phyloP scores from a whole-genome alignment of 1,139 yeast genomes.

The Scheffersomyces cryptocercus region DNA sequence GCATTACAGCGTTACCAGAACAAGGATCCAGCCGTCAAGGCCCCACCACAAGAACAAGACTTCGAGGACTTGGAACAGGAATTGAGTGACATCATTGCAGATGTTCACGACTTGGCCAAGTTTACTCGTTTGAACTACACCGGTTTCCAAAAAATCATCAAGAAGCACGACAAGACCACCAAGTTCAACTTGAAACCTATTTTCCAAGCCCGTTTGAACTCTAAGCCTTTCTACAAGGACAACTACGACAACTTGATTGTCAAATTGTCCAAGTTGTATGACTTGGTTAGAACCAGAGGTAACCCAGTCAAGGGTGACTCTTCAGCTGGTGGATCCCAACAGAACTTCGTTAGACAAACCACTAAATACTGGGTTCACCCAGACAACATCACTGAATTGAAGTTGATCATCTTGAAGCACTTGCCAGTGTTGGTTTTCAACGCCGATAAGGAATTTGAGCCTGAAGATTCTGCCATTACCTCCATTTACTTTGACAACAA shows the following conservation, averaged over 20 bases:
- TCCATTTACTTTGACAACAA: conserved; percentile 93
- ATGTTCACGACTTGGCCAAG: conserved; percentile 94
- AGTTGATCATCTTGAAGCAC: conserved; percentile 87
- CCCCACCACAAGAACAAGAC: conserved; percentile 68
- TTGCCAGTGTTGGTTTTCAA: conserved; percentile 95
- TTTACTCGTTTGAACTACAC: conserved; percentile 90
- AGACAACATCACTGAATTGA: conserved; percentile 96
- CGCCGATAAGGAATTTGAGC: conserved; percentile 91
- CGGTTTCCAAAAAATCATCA: conserved; percentile 93
- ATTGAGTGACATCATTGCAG: conserved; percentile 90
- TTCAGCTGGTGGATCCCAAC: conserved; percentile 96
- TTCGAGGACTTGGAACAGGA: conserved; percentile 91
- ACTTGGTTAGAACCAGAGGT: conserved; percentile 92
- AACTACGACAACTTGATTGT: conserved; percentile 89
- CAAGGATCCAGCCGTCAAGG: conserved; percentile 22
- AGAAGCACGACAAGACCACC: conserved; percentile 93
- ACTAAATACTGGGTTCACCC: conserved; percentile 99
- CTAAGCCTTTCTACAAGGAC: conserved; percentile 94
- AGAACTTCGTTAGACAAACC: conserved; percentile 96
- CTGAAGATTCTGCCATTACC: conserved; percentile 93
- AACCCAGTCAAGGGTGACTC: conserved; percentile 94
- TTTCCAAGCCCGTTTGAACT: conserved; percentile 86
- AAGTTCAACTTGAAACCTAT: conserved; percentile 83
- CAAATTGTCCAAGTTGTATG: conserved; percentile 84
- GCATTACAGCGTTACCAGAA: conserved; percentile 24